Percentiles rank a stretch among this genome's conserved stretches.
Conservation (phyloP, 148 eudicot species). For the Dianthus caryophyllus region DNA sequence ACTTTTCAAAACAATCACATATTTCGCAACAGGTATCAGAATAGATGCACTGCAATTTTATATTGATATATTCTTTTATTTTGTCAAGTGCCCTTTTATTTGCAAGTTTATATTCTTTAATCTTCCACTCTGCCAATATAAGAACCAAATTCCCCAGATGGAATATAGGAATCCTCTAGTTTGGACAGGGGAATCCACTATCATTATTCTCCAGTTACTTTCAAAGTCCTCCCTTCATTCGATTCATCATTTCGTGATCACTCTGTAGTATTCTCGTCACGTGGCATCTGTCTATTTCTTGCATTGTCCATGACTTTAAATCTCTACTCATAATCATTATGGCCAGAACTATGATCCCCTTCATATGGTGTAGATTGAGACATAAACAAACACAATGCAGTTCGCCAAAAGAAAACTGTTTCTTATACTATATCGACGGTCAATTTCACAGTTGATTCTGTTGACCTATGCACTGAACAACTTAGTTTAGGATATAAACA, state of each 20-base stretch:
- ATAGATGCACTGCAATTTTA: conserved; percentile 47
- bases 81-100: conserved; percentile 18
- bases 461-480: conserved; percentile 60
- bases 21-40: conserved; percentile 56
- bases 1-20: conserved; percentile 41
- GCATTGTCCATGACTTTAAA: conserved; percentile 11
- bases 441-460: conserved; percentile 47
- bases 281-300: conserved; percentile 17
- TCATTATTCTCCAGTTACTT: conserved; percentile 35
- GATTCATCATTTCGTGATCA: conserved; percentile 11
- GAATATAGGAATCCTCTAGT: conserved; percentile 47
- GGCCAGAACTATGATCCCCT: conserved; percentile 14
- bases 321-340: conserved; percentile 7
- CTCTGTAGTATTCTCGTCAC: conserved; percentile 16
- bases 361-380: conserved; percentile 29
- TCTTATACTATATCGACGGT: conserved; percentile 18
- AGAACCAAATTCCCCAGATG: conserved; percentile 76
- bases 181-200: conserved; percentile 62
- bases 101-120: conserved; percentile 30
- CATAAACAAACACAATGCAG: conserved; percentile 11
- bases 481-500: conserved; percentile 49
- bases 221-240: conserved; percentile 30
- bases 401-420: conserved; percentile 23
- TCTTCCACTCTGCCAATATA: conserved; percentile 39
- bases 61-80: conserved; percentile 33